Percentiles rank a stretch among this genome's conserved stretches.
These are phyloP conservation scores for Vigna hirtella DNA, from an alignment of 306 rosid species.

Conservation along the genomic window DNA sequence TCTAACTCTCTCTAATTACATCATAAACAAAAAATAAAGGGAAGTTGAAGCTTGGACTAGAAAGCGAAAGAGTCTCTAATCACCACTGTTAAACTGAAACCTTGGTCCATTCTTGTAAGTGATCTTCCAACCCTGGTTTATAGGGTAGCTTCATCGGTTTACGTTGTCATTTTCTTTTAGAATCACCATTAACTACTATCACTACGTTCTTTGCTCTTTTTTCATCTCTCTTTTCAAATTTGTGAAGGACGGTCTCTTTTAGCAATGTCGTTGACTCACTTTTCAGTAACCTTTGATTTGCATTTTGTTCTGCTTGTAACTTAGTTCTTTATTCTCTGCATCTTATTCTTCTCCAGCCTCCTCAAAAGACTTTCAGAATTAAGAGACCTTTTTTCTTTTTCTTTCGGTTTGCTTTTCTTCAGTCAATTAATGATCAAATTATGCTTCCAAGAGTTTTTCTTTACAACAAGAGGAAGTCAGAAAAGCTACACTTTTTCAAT, in stretches of 20 bases:
- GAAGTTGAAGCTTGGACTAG: no score
- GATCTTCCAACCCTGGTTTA: not conserved
- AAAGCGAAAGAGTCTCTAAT: not conserved
- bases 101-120: not conserved
- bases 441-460: constrained; percentile 22
- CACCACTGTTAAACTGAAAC: constrained; percentile 4
- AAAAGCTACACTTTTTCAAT: constrained; percentile 39
- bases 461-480: constrained; percentile 13
- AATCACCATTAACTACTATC: not conserved
- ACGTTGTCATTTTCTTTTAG: constrained; percentile 2
- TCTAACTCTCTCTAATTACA: not conserved
- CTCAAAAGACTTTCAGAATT: not conserved
- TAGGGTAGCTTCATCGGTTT: constrained; percentile 2
- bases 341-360: not conserved
- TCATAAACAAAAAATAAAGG: not conserved
- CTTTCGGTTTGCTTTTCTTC: not conserved
- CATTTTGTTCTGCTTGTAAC: constrained; percentile 11
- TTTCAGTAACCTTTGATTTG: not conserved
- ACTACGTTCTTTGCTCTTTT: not conserved
- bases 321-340: constrained; percentile 18
- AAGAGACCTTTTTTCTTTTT: not conserved
- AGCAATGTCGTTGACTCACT: constrained; percentile 56
- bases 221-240: not conserved
- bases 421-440: not conserved
- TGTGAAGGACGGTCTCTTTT: constrained; percentile 28